Percentiles rank a stretch among this genome's conserved stretches.
phyloP scores from a whole-genome alignment of 225 moss, liverwort and hornwort species.

The Ulota crispa region DNA sequence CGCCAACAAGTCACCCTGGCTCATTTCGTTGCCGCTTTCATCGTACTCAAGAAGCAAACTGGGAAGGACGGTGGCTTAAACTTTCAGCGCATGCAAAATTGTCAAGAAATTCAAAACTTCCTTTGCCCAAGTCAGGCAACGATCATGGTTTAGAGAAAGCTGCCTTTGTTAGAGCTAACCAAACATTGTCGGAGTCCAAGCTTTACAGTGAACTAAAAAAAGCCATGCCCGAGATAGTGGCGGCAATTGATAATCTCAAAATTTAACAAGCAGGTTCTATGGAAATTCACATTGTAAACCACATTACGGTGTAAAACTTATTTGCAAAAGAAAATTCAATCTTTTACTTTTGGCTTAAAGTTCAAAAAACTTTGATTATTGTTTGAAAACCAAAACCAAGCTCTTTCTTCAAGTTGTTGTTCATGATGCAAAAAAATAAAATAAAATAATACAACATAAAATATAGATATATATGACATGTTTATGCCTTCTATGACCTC shows the following conservation, averaged over 20 bases:
- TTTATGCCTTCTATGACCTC: no score
- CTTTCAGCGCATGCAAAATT: conserved; percentile 33
- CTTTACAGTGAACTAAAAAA: conserved; percentile 38
- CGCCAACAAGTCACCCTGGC: conserved; percentile 57
- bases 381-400: no score
- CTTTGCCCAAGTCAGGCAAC: conserved; percentile 20
- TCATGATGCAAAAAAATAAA: no score
- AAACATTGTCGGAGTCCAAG: conserved; percentile 36
- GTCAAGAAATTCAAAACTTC: conserved; percentile 16
- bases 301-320: no score
- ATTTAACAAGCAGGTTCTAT: conserved; percentile 26
- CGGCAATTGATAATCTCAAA: conserved; percentile 43
- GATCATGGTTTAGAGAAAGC: conserved; percentile 30
- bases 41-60: conserved; percentile 32
- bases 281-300: conserved; percentile 46
- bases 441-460: no score
- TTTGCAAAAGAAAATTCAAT: no score
- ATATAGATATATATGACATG: no score
- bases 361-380: no score
- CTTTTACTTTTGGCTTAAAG: no score
- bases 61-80: conserved; percentile 50
- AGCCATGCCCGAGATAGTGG: conserved; percentile 40
- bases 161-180: conserved; percentile 34
- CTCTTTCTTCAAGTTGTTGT: no score
- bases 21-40: conserved; percentile 58